A percentile compares a stretch with the other conserved stretches of the same genome.
phyloP scores from a whole-genome alignment of 2,329 filamentous ascomycete genomes.

The Apiospora pterosperma region DNA sequence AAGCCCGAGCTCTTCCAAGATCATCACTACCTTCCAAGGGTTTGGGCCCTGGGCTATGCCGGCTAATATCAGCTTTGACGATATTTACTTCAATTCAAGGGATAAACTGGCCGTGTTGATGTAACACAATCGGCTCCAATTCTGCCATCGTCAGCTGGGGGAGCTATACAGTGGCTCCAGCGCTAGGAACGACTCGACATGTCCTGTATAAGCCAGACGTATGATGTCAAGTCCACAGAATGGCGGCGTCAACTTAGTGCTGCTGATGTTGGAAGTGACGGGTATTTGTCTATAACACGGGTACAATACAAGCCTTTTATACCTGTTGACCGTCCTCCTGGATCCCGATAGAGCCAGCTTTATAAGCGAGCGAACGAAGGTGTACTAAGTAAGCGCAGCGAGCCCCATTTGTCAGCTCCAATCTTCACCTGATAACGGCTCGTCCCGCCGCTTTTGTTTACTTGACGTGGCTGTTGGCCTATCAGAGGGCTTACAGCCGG shows the following conservation, averaged over 20 bases:
- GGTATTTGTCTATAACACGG: not conserved
- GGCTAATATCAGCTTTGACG: not conserved
- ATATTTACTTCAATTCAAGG: too few species aligned
- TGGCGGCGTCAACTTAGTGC: not conserved
- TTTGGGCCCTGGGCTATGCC: slow-evolving; percentile 17
- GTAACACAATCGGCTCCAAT: not conserved
- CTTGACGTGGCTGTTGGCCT: not conserved
- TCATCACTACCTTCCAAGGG: slow-evolving; percentile 26
- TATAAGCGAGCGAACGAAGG: not conserved
- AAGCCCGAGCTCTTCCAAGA: slow-evolving; percentile 26
- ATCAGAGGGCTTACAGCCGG: not conserved
- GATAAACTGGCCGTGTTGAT: not conserved
- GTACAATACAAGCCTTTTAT: not conserved
- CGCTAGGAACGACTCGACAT: not conserved
- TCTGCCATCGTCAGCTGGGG: not conserved
- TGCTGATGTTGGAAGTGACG: not conserved
- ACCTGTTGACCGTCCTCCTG: not conserved
- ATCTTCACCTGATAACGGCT: not conserved
- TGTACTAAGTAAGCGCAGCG: not conserved
- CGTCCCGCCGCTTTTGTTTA: not conserved
- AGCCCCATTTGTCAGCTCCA: not conserved
- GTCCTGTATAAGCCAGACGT: not conserved
- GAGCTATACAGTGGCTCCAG: not conserved
- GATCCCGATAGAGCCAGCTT: not conserved
- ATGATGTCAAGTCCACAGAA: not conserved